Conservation (phyloP, 2,329 filamentous ascomycete genomes). For the Ophiostoma piceae region DNA sequence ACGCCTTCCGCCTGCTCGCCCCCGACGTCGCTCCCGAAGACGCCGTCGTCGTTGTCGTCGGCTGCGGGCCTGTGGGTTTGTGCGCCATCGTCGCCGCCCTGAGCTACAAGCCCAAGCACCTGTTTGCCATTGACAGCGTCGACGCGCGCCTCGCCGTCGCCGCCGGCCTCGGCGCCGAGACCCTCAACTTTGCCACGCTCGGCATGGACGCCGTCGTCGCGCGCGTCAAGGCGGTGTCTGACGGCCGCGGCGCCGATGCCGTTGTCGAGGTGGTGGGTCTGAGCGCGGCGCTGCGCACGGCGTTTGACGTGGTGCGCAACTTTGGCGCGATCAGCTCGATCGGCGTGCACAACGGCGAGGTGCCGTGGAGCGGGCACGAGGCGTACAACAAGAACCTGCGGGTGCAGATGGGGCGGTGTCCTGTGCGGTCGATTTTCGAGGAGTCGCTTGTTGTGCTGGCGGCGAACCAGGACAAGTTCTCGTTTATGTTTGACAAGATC, state of each 20-base stretch:
- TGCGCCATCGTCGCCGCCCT: constrained; percentile 75
- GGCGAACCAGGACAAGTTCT: constrained; percentile 60
- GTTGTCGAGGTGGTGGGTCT: constrained; percentile 74
- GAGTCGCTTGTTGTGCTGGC: constrained; percentile 60
- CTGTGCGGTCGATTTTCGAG: constrained; percentile 64
- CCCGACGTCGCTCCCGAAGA: constrained; percentile 52
- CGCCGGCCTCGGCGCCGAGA: constrained; percentile 68
- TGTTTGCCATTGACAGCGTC: constrained; percentile 76
- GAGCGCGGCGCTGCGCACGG: constrained; percentile 62
- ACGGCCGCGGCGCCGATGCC: constrained; percentile 78
- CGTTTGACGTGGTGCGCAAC: constrained; percentile 64
- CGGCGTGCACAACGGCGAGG: constrained; percentile 69
- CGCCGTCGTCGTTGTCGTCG: constrained; percentile 71
- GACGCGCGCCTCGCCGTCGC: constrained; percentile 69
- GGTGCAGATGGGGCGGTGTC: constrained; percentile 71
- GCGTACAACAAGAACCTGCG: constrained; percentile 67
- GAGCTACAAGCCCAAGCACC: constrained; percentile 67
- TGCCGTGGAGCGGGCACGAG: constrained; percentile 61
- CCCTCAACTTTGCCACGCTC: constrained; percentile 69
- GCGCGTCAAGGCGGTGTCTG: constrained; percentile 35
- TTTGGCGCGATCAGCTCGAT: constrained; percentile 71
- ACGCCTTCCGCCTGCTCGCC: constrained; percentile 62
- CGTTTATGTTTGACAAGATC: constrained; percentile 69
- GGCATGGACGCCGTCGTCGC: constrained; percentile 61
- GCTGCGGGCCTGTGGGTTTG: constrained; percentile 79